Base-by-base conservation (phyloP, 208 protist species). In the Naegleria lovaniensis region DNA sequence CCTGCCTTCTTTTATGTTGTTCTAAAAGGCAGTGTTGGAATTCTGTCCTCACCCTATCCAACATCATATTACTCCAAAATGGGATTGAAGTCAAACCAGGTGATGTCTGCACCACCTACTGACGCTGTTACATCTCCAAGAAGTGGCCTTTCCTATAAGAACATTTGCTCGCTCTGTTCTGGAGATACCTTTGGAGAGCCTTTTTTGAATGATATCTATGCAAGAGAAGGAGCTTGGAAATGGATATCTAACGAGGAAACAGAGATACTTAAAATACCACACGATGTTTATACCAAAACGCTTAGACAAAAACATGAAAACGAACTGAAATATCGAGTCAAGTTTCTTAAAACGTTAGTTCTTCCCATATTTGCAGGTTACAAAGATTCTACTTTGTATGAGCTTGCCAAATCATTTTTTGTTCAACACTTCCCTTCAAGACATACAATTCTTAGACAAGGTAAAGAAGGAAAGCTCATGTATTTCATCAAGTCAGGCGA, bases 401-500 rank as follows among this genome's bases (percentile, higher is more conserved):
- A 85, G 15, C 25, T 85, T 9, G 29, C 36, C 7, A 85, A 85
- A 85, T 6, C 83, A 25, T 29, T 85, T 19, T 38, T 29, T 39
- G 39, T 51, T 29, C 36, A 85, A 85, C 15, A 29, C 16, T 25
- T 85, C 7, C 40, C 83, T 43, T 51, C 83, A 0, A 85, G 83
- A 29, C 13, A 85, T 6, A 33, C n/a, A 85, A 85, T 85, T 33
- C 7, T 85, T 16, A 85, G 9, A 43, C 36, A 85, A 48, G 83
- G 40, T 22, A 48, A 43, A 48, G 16, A 22, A 40, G 83, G 83
- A 25, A 43, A 48, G 39, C 4, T 22, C 0, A 85, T 85, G 83
- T 85, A 85, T 48, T 85, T 85, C 41, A 85, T 85, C 15, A 85
- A 48, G 41, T 51, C 33, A 48, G 83, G 83, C 5, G 83, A 85